Conservation (phyloP, 805 yeast genomes). For the Barnettozyma sp. region DNA sequence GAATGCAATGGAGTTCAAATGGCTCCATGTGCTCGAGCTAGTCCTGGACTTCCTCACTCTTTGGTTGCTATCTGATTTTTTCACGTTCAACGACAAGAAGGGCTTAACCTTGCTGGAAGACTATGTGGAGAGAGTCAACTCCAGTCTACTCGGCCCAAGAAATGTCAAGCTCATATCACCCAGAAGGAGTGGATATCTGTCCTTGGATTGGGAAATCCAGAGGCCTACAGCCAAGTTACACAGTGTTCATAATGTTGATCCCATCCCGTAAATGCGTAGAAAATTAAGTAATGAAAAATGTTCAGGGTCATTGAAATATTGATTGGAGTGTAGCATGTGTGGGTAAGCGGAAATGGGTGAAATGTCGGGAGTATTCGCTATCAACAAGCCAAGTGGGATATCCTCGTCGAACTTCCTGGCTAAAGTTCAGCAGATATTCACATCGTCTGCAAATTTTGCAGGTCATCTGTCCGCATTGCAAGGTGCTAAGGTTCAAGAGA, state of each 20-base stretch:
- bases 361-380: constrained; percentile 92
- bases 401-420: constrained; percentile 71
- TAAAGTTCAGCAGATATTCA: constrained; percentile 56
- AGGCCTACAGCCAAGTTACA: constrained; percentile 24
- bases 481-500: constrained; percentile 37
- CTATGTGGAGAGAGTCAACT: constrained; percentile 32
- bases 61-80: constrained; percentile 34
- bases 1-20: constrained; percentile 32
- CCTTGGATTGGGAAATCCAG: constrained; percentile 48
- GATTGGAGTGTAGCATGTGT: no score
- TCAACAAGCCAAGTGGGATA: constrained; percentile 82
- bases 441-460: constrained; percentile 50
- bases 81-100: constrained; percentile 25
- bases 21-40: constrained; percentile 35
- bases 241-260: no score
- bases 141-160: constrained; percentile 15
- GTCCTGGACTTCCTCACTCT: constrained; percentile 33
- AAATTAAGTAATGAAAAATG: no score
- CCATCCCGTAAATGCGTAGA: no score
- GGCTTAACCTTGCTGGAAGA: constrained; percentile 36
- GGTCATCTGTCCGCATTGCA: constrained; percentile 45
- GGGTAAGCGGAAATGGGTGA: constrained; percentile 6
- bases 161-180: constrained; percentile 43
- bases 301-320: neutral
- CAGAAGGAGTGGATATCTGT: constrained; percentile 44